Conservation (phyloP, 2,329 filamentous ascomycete genomes). For the Claviceps africana region DNA sequence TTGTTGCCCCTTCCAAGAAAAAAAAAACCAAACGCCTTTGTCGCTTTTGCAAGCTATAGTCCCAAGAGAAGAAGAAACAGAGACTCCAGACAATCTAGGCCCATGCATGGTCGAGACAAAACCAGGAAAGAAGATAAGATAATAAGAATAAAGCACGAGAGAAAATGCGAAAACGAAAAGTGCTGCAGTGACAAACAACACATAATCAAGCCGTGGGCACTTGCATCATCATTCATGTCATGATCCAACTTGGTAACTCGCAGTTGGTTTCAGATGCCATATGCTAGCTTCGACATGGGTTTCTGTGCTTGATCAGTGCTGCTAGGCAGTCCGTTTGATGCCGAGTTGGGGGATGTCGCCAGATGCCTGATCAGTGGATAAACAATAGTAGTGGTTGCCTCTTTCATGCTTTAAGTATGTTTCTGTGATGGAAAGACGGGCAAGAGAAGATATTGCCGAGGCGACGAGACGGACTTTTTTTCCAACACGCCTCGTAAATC, state of each 20-base stretch:
- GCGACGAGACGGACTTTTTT: too few relatives aligned
- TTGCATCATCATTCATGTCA: background rate
- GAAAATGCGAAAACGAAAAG: background rate
- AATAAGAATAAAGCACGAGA: background rate
- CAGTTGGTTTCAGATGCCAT: background rate
- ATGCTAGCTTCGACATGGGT: background rate
- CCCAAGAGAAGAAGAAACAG: background rate
- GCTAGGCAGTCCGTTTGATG: background rate
- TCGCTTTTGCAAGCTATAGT: slow-evolving; percentile 3
- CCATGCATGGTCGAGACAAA: background rate
- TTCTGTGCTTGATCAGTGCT: background rate
- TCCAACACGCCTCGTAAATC: background rate
- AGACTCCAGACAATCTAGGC: background rate
- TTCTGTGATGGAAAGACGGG: background rate
- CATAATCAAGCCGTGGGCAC: background rate
- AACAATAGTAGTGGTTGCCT: background rate
- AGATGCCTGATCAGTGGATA: background rate
- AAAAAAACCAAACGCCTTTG: background rate
- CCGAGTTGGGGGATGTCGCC: background rate
- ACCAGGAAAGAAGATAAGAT: background rate
- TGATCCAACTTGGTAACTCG: background rate
- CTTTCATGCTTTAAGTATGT: background rate
- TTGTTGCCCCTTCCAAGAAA: background rate
- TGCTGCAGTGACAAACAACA: background rate
- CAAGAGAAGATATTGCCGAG: background rate